Percentiles rank a stretch among this genome's conserved stretches.
Evolutionary conservation across 495 filamentous ascomycete genomes (phyloP).

Genomic region (Penicillium robsamsonii): DNA sequence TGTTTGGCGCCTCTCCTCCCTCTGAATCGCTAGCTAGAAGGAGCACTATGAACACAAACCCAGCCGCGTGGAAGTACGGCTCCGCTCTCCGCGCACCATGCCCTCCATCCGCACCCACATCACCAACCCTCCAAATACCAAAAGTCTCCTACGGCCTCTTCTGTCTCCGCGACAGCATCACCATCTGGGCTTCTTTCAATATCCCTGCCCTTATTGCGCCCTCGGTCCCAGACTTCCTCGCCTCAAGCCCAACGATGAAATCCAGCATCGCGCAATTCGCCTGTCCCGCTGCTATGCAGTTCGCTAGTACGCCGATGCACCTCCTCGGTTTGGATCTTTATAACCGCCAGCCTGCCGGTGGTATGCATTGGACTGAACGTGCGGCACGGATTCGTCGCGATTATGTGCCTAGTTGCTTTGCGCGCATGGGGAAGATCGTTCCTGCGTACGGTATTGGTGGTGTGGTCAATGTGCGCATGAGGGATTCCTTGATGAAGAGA

Average conservation of each 20-base stretch:
- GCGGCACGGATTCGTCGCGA: slow-evolving; percentile 65
- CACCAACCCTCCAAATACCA: slow-evolving; percentile 37
- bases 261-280: slow-evolving; percentile 73
- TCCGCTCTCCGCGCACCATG: slow-evolving; percentile 45
- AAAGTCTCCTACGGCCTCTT: slow-evolving; percentile 71
- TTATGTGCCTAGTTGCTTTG: slow-evolving; percentile 72
- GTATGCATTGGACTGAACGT: slow-evolving; percentile 55
- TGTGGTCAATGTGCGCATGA: slow-evolving; percentile 76
- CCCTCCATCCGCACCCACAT: slow-evolving; percentile 13
- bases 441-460: slow-evolving; percentile 93
- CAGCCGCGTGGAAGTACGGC: neutral
- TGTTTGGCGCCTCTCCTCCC: slow-evolving; percentile 61
- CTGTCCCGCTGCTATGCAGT: slow-evolving; percentile 77
- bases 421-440: slow-evolving; percentile 85
- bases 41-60: slow-evolving; percentile 16
- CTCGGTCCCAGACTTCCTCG: slow-evolving; percentile 40
- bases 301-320: slow-evolving; percentile 83
- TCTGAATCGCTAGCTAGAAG: slow-evolving; percentile 7
- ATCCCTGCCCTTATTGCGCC: slow-evolving; percentile 72
- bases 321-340: slow-evolving; percentile 86
- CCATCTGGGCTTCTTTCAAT: slow-evolving; percentile 93
- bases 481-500: slow-evolving; percentile 55
- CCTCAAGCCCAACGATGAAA: slow-evolving; percentile 52
- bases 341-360: slow-evolving; percentile 59
- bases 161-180: slow-evolving; percentile 79